Evolutionary conservation across 805 yeast genomes (phyloP), one percentile per base, ranked within the genome.

Genomic region (Sporopachydermia lactativora): DNA sequence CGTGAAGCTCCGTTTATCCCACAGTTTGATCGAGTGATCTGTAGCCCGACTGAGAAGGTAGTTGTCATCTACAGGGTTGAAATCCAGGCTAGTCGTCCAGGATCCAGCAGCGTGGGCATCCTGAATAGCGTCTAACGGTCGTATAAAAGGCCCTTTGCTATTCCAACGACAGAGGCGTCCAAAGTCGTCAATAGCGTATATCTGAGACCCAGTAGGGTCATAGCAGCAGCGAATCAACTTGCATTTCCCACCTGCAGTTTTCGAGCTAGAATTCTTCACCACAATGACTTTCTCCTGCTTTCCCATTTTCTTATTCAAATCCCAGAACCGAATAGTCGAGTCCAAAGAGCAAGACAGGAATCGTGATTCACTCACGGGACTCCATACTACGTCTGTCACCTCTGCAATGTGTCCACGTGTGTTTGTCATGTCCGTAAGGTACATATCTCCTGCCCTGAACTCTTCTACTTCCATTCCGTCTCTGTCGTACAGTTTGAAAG

Each of bases 241-340:
- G 42, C 40, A 45, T 13, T 38, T 41, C n/a, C 44, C 44, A 6
- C 49, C 42, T 17, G 41, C 44, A 3, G 55, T 49, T n/a, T 24
- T 24, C 31, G n/a, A 24, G 17, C 44, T 46, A 3, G 46, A 17
- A 14, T 48, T 38, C 17, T 53, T 48, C 24, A 52, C 47, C 18
- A 52, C 50, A 17, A 58, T 54, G 16, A 58, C 57, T 8, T 50
- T 43, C 36, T 47, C 45, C 35, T 58, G 59, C 15, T 47, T 18
- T 8, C 48, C 45, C 18, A 40, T 36, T 8, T 8, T 8, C 3
- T 41, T 43, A 28, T 45, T 40, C 4, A 43, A 46, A 40, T 60
- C 64, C 65, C 65, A 60, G 5, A 59, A 44, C 4, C 65, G 45
- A 3, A 61, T 48, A 1, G 66, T 61, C 4, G 54, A 48, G 42